Evolutionary conservation across 352 stramenopile genomes (phyloP).

Genomic region (Pythium guiyangense): DNA sequence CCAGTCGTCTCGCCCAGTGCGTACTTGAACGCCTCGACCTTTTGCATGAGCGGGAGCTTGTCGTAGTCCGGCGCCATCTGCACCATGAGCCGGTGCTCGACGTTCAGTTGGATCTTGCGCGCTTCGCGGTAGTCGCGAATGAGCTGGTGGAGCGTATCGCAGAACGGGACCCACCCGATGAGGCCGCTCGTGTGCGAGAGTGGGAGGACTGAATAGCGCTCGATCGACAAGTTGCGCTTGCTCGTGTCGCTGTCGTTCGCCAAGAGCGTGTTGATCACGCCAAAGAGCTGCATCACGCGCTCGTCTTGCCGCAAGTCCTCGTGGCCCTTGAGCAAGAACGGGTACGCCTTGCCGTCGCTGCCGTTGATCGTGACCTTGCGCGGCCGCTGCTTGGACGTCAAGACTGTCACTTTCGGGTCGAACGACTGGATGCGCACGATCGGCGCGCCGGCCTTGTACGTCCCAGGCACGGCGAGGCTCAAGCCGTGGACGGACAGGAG

Average conservation of each 20-base stretch:
- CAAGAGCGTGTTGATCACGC: conserved; percentile 99
- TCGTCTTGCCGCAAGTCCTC: conserved; percentile 99
- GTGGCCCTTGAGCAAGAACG: conserved; percentile 99
- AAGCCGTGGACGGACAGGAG: conserved; percentile 94
- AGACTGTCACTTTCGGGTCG: conserved; percentile 93
- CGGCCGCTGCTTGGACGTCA: conserved; percentile 98
- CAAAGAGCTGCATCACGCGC: conserved; percentile 99
- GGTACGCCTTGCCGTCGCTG: conserved; percentile 97
- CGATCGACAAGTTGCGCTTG: conserved; percentile 97
- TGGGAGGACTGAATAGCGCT: conserved; percentile 98
- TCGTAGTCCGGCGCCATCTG: conserved; percentile 98
- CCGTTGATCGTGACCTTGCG: conserved; percentile 98
- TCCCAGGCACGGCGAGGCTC: conserved; percentile 95
- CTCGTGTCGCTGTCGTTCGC: conserved; percentile 96
- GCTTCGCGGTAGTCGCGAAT: conserved; percentile 96
- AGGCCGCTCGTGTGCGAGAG: conserved; percentile 98
- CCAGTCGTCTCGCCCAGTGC: conserved; percentile 92
- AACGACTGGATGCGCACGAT: conserved; percentile 93
- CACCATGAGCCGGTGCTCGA: conserved; percentile 97
- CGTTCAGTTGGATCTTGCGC: conserved; percentile 93
- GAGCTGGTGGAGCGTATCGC: conserved; percentile 99
- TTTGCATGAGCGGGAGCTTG: conserved; percentile 97
- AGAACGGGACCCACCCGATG: conserved; percentile 99
- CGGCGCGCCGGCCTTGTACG: conserved; percentile 79
- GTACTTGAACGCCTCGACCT: conserved; percentile 98